phyloP scores from a whole-genome alignment of 805 yeast genomes.

The Ogataea trehaloabstinens region DNA sequence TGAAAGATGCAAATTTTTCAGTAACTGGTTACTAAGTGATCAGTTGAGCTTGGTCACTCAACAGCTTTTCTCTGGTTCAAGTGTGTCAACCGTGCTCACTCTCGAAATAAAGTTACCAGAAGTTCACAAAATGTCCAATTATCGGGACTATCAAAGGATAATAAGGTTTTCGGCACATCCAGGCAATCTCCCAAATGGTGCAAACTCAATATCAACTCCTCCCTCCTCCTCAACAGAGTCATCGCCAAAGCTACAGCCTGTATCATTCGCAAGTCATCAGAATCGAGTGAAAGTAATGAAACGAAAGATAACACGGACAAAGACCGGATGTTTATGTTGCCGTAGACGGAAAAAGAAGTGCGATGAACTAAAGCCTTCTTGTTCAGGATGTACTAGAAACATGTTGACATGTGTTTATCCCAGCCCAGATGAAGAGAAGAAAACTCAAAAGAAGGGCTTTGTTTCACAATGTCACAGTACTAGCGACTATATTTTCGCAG shows the following conservation, averaged over 20 bases:
- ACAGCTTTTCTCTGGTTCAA: neutral
- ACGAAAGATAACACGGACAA: conserved; percentile 34
- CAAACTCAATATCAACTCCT: conserved; percentile 15
- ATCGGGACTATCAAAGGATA: conserved; percentile 33
- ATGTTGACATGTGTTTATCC: conserved; percentile 35
- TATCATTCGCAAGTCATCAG: neutral
- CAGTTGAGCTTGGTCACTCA: no score
- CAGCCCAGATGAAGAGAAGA: conserved; percentile 17
- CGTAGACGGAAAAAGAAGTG: conserved; percentile 39
- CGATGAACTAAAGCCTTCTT: conserved; percentile 33
- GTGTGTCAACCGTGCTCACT: no score
- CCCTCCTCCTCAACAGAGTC: conserved; percentile 22
- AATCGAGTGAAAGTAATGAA: conserved; percentile 8
- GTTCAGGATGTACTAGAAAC: conserved; percentile 36
- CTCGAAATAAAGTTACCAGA: no score
- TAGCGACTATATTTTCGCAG: no score
- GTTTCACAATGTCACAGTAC: no score
- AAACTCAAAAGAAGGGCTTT: conserved; percentile 11
- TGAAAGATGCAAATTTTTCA: neutral
- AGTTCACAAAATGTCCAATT: conserved; percentile 24
- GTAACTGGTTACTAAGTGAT: no score
- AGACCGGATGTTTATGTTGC: conserved; percentile 39
- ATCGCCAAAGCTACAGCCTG: conserved; percentile 17
- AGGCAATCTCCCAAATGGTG: neutral
- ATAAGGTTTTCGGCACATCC: conserved; percentile 21